These are phyloP conservation scores for Rhodotorula graminis DNA, from an alignment of 768 basidiomycete genomes.

Conservation along the genomic window DNA sequence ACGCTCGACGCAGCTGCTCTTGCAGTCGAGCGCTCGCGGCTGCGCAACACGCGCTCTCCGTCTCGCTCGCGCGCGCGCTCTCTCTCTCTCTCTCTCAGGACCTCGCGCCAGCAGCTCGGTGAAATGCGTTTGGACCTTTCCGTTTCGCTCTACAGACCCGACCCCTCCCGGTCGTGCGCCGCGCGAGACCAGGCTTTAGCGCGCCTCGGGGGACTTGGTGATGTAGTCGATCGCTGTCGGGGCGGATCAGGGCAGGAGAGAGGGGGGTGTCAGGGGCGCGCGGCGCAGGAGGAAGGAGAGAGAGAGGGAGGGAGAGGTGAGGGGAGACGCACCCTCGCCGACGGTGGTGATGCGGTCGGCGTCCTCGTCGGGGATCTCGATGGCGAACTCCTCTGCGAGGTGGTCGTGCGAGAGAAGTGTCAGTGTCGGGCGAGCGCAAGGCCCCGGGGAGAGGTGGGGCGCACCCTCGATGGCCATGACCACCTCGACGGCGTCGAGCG, in stretches of 20 bases:
- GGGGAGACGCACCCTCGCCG: slow-evolving; percentile 64
- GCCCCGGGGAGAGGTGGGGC: neutral
- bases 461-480: slow-evolving; percentile 98
- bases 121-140: neutral
- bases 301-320: slow-evolving; percentile 31
- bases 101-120: neutral
- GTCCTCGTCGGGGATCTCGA: slow-evolving; percentile 96
- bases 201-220: slow-evolving; percentile 84
- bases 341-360: slow-evolving; percentile 92
- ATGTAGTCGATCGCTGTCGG: slow-evolving; percentile 85
- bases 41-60: no score
- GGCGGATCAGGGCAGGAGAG: neutral
- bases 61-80: no score
- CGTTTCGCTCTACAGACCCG: neutral
- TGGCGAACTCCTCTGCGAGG: slow-evolving; percentile 72
- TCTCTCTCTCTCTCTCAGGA: no score
- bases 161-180: no score
- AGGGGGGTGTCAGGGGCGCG: no score
- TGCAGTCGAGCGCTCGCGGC: no score
- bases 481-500: slow-evolving; percentile 93
- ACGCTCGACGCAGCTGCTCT: no score
- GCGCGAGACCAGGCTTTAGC: slow-evolving; percentile 34
- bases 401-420: neutral
- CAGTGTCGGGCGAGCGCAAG: neutral
- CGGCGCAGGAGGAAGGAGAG: slow-evolving; percentile 2